A percentile compares a stretch with the other conserved stretches of the same genome.
Conservation (phyloP, 2,329 filamentous ascomycete species). For the Fusarium veterinarium region DNA sequence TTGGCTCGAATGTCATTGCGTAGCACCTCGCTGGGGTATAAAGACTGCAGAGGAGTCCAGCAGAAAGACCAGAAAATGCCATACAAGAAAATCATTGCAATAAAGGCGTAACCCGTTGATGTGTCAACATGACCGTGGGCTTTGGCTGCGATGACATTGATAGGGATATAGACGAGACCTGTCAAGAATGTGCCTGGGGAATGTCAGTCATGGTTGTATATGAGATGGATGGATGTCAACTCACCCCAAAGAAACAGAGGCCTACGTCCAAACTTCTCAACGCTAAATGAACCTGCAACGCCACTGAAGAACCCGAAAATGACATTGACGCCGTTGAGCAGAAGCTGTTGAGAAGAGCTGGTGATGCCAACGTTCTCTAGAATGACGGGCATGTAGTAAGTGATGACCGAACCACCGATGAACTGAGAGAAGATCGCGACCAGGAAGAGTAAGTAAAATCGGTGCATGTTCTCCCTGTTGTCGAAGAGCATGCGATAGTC, state of each 20-base stretch:
- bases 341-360: conserved; percentile 1
- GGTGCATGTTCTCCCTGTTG: not conserved
- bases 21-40: not conserved
- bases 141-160: conserved; percentile 1
- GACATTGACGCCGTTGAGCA: not conserved
- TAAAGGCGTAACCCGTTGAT: not conserved
- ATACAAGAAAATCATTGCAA: conserved; percentile 6
- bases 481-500: not conserved
- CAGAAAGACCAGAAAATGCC: conserved; percentile 2
- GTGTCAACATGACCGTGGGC: not conserved
- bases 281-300: not conserved
- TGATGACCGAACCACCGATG: not conserved
- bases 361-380: conserved; percentile 2
- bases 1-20: conserved; percentile 6
- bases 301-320: not conserved
- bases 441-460: not conserved
- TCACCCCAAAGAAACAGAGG: conserved; percentile 1
- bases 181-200: not conserved
- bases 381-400: conserved; percentile 6
- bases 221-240: not conserved
- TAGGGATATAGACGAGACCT: conserved; percentile 4
- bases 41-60: conserved; percentile 4
- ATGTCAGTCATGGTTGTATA: not conserved
- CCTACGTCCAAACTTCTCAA: not conserved
- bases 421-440: not conserved